Evolutionary conservation across 1,284 basidiomycete genomes (phyloP), one percentile per base, ranked within the genome.

Genomic region (Caloboletus inedulis): DNA sequence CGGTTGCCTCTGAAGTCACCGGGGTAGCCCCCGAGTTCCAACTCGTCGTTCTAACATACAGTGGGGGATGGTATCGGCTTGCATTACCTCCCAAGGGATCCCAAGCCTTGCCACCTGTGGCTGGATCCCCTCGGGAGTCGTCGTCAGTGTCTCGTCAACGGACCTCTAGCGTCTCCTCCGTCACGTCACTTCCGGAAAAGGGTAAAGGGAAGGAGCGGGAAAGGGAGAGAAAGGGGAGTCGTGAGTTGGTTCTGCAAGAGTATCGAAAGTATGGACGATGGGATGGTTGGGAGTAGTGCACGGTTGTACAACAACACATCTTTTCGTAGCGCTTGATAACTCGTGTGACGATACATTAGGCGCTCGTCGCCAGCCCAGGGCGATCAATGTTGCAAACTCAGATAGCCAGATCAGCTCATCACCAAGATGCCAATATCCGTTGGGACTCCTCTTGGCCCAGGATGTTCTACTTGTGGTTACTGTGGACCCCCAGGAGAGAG

Each of bases 1-100:
- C 82, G 59, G 81, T 79, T 8, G 74, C 83, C 3, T 60, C 70
- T n/a, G 71, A 65, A 34, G 60, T 62, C 27, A 60, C 64, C 18
- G 66, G 61, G 34, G 52, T 53, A 52, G 52, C 59, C 5, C 64
- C 69, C n/a, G 85, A 91, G 59, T 81, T 84, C 60, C 91, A 95
- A 64, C 78, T 95, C 18, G 75, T 95, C 47, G 91, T 89, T 4
- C 72, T 96, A 56, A 96, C 92, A 0, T 94, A 86, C 65, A 83
- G 86, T 2, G 93, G 93, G 12, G 91, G 93, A n/a, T 96, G 93
- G 93, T 96, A 95, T 72, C 81, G 93, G 7, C 76, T 96, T 9
- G 80, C 85, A 13, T 72, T 95, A 29, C 91, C 91, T 18, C 71
- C 69, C 7, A 69, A 74, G 25, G 63, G 62, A 21, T 62, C 69